These are phyloP conservation scores for Tolypocladium tropicale DNA, from an alignment of 2,329 filamentous ascomycete species.

Conservation along the genomic window DNA sequence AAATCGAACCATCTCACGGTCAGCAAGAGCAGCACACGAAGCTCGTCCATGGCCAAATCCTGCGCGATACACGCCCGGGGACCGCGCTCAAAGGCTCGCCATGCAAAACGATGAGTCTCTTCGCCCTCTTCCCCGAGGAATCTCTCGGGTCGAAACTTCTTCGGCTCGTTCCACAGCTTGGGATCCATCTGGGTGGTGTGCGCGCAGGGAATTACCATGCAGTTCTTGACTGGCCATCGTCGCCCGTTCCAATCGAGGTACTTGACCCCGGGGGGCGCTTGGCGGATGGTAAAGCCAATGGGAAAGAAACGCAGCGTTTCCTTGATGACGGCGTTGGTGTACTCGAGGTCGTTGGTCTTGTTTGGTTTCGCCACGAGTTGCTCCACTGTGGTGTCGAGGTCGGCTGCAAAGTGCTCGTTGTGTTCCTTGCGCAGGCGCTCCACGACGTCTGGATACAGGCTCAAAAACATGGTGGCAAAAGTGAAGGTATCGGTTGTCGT, in stretches of 20 bases:
- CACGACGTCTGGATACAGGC: conserved; percentile 10
- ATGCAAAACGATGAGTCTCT: conserved; percentile 6
- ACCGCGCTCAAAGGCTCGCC: conserved; percentile 23
- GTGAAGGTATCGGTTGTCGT: conserved; percentile 9
- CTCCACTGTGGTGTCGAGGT: conserved; percentile 22
- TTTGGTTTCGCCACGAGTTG: conserved; percentile 28
- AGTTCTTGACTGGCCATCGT: conserved; percentile 24
- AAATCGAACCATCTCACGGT: conserved; percentile 9
- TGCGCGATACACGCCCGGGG: conserved; percentile 24
- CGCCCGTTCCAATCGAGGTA: conserved; percentile 26
- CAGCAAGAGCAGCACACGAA: conserved; percentile 13
- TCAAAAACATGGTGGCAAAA: conserved; percentile 10
- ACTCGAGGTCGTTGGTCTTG: conserved; percentile 36
- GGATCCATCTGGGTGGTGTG: conserved; percentile 19
- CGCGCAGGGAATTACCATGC: conserved; percentile 9
- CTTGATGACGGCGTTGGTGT: conserved; percentile 41
- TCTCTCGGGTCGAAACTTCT: conserved; percentile 29
- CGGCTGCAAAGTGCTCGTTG: conserved; percentile 12
- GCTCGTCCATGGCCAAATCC: conserved; percentile 20
- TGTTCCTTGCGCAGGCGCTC: conserved; percentile 11
- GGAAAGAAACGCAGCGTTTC: conserved; percentile 43
- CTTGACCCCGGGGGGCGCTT: conserved; percentile 18
- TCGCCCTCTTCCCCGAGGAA: conserved; percentile 17
- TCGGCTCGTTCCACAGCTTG: conserved; percentile 24
- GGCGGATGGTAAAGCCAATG: conserved; percentile 31